These are phyloP conservation scores for Pinus albicaulis DNA, from an alignment of 75 land plant species.

Conservation along the genomic window DNA sequence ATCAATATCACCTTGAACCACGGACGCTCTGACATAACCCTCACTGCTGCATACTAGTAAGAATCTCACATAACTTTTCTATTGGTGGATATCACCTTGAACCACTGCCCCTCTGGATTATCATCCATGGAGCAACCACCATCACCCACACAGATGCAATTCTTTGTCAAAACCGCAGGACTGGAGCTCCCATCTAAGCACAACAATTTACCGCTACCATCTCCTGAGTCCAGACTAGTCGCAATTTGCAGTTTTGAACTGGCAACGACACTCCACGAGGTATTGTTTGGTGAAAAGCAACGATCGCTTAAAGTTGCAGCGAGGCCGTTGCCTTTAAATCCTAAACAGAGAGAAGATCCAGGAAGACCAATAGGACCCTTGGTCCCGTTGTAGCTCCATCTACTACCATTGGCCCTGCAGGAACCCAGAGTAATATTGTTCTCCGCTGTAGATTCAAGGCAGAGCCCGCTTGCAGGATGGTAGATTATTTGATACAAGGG, in stretches of 20 bases:
- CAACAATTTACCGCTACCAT: neutral
- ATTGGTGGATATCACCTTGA: neutral
- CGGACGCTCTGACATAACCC: too few species aligned
- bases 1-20: too few species aligned
- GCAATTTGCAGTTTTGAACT: neutral
- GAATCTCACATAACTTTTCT: neutral
- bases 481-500: slow-evolving; percentile 1
- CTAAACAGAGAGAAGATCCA: neutral
- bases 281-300: neutral
- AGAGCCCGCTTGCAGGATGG: slow-evolving; percentile 12
- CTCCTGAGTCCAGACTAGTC: neutral
- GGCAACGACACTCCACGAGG: neutral
- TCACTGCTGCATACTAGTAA: neutral
- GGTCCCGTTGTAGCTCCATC: neutral
- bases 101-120: neutral
- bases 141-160: neutral
- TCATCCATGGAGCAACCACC: neutral
- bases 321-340: neutral
- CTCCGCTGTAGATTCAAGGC: neutral
- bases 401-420: neutral
- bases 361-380: neutral
- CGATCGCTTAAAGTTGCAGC: neutral
- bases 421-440: neutral
- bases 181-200: slow-evolving; percentile 3
- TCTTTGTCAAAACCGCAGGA: neutral